Evolutionary conservation across 2,329 filamentous ascomycete genomes (phyloP), one percentile per base, ranked within the genome.

Genomic region (Aureobasidium leucospermi): DNA sequence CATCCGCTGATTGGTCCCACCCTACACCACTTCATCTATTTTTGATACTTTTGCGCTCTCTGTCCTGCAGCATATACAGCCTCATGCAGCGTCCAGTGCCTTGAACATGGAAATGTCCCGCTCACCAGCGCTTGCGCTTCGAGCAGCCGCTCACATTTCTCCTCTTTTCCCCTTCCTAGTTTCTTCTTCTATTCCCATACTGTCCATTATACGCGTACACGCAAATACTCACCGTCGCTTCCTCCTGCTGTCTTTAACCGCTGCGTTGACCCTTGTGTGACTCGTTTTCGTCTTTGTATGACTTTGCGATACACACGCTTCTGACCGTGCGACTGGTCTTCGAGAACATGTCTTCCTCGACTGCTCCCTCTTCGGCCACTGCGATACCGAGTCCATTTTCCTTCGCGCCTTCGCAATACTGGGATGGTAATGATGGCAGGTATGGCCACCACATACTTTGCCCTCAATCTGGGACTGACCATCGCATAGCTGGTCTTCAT

Each of bases 391-490:
- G 42, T 34, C 58, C 58, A 9, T 39, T 60, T 19, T 46, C 29
- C 19, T 59, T 52, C 29, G 41, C 47, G 11, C 58, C 58, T 31
- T 60, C 58, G 10, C 58, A 60, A 46, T 60, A 52, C 61, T 64
- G 65, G 65, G 28, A 61, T 29, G 55, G 68, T 52, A 51, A 64
- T 32, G n/a, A 67, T 66, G 34, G 66, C 64, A 47, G 60, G 53
- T 57, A 36, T 16, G 23, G 2, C 11, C 3, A 2, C 9, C 23
- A 15, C 38, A 11, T 3, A 13, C n/a, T 4, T 11, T 0, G 28
- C 31, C 29, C n/a, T 11, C 11, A 4, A 16, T 15, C 23, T 8
- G 11, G 5, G 15, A 16, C 45, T 46, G 70, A 57, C 23, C 32
- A 13, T 3, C 28, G 3, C 23, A 38, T 13, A 60, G 47, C 42